These are phyloP conservation scores for Collybiopsis confluens DNA, from an alignment of 768 basidiomycete genomes.

Conservation along the genomic window DNA sequence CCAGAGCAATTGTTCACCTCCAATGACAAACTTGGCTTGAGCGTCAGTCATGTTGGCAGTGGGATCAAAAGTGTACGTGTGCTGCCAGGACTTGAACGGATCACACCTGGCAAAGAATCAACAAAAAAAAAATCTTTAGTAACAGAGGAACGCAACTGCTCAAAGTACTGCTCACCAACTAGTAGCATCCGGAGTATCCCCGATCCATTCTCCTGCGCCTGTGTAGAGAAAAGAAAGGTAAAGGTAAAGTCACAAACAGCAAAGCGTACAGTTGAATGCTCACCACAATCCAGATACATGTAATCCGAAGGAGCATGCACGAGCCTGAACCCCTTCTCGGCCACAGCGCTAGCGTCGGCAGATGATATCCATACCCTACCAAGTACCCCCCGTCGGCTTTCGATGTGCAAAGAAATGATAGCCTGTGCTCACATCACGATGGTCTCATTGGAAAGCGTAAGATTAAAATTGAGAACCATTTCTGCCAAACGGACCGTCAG, in stretches of 20 bases:
- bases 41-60: slow-evolving; percentile 45
- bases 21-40: slow-evolving; percentile 56
- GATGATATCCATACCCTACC: slow-evolving; percentile 72
- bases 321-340: slow-evolving; percentile 54
- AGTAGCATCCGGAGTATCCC: slow-evolving; percentile 31
- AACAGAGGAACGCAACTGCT: no score
- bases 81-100: slow-evolving; percentile 79
- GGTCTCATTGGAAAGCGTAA: slow-evolving; percentile 45
- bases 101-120: slow-evolving; percentile 35
- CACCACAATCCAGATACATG: slow-evolving; percentile 78
- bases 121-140: no score
- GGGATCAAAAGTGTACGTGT: slow-evolving; percentile 72
- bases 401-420: not conserved
- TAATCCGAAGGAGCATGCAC: slow-evolving; percentile 71
- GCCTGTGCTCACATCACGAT: slow-evolving; percentile 46
- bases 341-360: slow-evolving; percentile 52
- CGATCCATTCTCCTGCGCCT: slow-evolving; percentile 66
- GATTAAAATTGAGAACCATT: slow-evolving; percentile 56
- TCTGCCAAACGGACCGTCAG: slow-evolving; percentile 32
- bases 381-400: not conserved
- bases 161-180: slow-evolving; percentile 44
- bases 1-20: slow-evolving; percentile 33
- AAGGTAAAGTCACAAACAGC: not conserved
- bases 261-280: not conserved
- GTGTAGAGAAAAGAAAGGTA: not conserved